These are phyloP conservation scores for Yamadazyma sp. DNA, from an alignment of 805 yeast species.

Conservation along the genomic window DNA sequence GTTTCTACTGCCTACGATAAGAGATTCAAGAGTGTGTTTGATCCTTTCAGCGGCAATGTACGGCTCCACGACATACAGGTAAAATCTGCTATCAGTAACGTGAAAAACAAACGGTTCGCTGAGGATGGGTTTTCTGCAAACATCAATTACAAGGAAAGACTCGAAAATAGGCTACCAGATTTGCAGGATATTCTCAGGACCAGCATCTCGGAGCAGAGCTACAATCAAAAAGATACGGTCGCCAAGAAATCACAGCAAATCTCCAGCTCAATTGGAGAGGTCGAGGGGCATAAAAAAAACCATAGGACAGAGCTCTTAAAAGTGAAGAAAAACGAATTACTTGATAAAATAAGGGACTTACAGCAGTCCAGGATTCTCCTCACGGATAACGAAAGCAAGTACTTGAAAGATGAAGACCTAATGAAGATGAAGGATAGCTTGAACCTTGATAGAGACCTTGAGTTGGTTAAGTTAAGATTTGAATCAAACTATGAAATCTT, in stretches of 20 bases:
- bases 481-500: conserved; percentile 32
- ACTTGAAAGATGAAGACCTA: conserved; percentile 31
- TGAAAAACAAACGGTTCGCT: conserved; percentile 7
- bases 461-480: conserved; percentile 32
- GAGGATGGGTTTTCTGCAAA: conserved; percentile 10
- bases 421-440: conserved; percentile 17
- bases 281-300: conserved; percentile 18
- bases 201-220: not conserved
- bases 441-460: conserved; percentile 30
- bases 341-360: conserved; percentile 25
- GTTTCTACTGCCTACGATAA: conserved; percentile 5
- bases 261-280: not conserved
- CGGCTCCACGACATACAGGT: conserved; percentile 7
- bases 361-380: conserved; percentile 26
- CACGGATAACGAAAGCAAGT: conserved; percentile 14
- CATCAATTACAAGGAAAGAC: conserved; percentile 6
- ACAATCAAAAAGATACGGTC: conserved; percentile 1
- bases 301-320: conserved; percentile 17
- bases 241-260: conserved; percentile 2
- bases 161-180: conserved; percentile 1
- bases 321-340: conserved; percentile 23
- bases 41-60: conserved; percentile 4
- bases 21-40: conserved; percentile 1
- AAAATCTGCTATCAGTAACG: conserved; percentile 6
- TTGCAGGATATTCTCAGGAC: not conserved